A percentile compares a stretch with the other conserved stretches of the same genome.
Conservation (phyloP, 352 stramenopile genomes). For the Globisporangium spiculum region DNA sequence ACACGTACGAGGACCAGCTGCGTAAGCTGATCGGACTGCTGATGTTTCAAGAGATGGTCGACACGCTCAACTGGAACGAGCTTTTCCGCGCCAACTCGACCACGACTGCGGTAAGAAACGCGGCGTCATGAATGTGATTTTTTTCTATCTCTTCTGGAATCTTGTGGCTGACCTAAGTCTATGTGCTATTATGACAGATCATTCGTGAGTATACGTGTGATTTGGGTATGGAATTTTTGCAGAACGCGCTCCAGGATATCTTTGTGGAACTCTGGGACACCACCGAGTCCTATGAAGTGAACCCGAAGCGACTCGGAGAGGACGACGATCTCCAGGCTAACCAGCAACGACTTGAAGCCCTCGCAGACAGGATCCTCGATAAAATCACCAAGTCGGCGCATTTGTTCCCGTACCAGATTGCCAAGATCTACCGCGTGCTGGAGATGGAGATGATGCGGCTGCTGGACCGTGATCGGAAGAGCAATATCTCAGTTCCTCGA, state of each 20-base stretch:
- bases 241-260: slow-evolving; percentile 46
- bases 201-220: slow-evolving; percentile 79
- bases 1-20: slow-evolving; percentile 69
- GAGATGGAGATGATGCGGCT: slow-evolving; percentile 73
- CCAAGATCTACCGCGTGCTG: slow-evolving; percentile 73
- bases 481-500: slow-evolving; percentile 40
- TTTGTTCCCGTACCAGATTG: slow-evolving; percentile 73
- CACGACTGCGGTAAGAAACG: slow-evolving; percentile 46
- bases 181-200: slow-evolving; percentile 25
- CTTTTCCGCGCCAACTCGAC: slow-evolving; percentile 79
- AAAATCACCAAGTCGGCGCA: slow-evolving; percentile 41
- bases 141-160: neutral
- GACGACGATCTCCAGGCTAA: slow-evolving; percentile 48
- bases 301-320: slow-evolving; percentile 42
- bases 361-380: slow-evolving; percentile 52
- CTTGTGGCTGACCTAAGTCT: neutral
- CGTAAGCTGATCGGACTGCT: slow-evolving; percentile 61
- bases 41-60: slow-evolving; percentile 78
- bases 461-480: slow-evolving; percentile 56
- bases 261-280: slow-evolving; percentile 50
- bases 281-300: slow-evolving; percentile 59
- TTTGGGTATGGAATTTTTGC: slow-evolving; percentile 62
- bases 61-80: slow-evolving; percentile 80
- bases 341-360: slow-evolving; percentile 43
- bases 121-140: neutral